Percentiles rank a stretch among this genome's conserved stretches.
Conservation (phyloP, 2,329 filamentous ascomycete species). For the Trichoderma asperellum region DNA sequence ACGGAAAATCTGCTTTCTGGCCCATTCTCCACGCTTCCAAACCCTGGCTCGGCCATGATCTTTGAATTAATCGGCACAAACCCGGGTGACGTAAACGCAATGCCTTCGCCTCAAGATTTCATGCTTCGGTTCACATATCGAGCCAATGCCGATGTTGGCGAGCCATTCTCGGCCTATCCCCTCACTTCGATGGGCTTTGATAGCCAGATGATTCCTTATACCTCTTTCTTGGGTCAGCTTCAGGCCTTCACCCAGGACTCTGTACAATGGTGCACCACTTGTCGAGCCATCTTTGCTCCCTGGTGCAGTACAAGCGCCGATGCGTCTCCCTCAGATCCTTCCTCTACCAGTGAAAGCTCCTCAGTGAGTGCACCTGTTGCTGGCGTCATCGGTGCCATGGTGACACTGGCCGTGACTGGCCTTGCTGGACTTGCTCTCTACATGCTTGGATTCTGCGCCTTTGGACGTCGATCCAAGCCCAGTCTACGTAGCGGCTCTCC, state of each 20-base stretch:
- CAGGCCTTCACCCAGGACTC: conserved; percentile 41
- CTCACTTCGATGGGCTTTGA: conserved; percentile 47
- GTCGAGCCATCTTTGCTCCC: conserved; percentile 39
- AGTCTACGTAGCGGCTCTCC: conserved; percentile 31
- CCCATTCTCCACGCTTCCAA: conserved; percentile 51
- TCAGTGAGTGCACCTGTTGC: conserved; percentile 46
- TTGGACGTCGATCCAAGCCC: conserved; percentile 33
- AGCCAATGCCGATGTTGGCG: conserved; percentile 47
- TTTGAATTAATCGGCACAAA: conserved; percentile 64
- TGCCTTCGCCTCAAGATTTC: conserved; percentile 46
- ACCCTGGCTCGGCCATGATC: conserved; percentile 73
- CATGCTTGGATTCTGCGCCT: conserved; percentile 41
- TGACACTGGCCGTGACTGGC: conserved; percentile 45
- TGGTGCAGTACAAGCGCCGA: conserved; percentile 44
- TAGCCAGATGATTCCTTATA: conserved; percentile 44
- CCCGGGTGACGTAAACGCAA: conserved; percentile 20
- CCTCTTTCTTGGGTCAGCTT: conserved; percentile 47
- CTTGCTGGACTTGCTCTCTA: conserved; percentile 41
- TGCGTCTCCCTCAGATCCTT: not conserved
- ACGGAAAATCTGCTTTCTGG: conserved; percentile 54
- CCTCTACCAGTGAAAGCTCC: not conserved
- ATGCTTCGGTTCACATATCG: conserved; percentile 62
- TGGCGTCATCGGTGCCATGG: conserved; percentile 52
- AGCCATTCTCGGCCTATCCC: conserved; percentile 43
- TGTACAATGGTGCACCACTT: conserved; percentile 51